Base-by-base conservation (phyloP, 495 filamentous ascomycete species). In the Xylaria bambusicola region DNA sequence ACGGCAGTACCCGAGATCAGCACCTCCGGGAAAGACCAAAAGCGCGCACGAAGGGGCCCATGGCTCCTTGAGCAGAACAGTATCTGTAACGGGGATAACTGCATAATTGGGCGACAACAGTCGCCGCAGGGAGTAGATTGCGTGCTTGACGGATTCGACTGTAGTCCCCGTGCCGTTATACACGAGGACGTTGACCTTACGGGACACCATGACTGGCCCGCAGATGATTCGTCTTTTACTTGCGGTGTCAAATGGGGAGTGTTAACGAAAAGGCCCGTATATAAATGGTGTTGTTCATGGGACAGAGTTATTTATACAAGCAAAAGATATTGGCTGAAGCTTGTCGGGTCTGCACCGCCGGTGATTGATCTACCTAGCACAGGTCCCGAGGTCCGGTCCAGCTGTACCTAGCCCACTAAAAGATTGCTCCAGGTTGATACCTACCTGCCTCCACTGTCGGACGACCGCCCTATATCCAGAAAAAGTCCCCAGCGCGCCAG, bases 91-190 rank as follows among this genome's bases (percentile, higher is more conserved):
- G 41, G 91, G 85, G 69, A 90, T 91, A 59, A 98, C 91, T 52
- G 93, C 95, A 73, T 98, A 97, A 72, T 91, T 89, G 38, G 91
- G 89, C 17, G 92, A 91, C n/a, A 98, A 85, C 6, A 98, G 82
- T 27, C 90, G 87, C 62, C 92, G 90, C 15, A 98, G 84, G 42
- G 89, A 89, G 72, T 90, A 95, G 58, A 96, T 82, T 68, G 88
- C 91, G 73, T 98, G 93, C 23, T 90, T 86, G 52, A 97, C 90
- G 29, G 92, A 96, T 69, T 93, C 89, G 52, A 88, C 78, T 6
- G 93, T 95, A 36, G 87, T 89, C 52, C 94, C 94, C 65, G 85
- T 85, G 57, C 93, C 93, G 54, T 90, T 87, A 66, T 96, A 96
- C 20, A 97, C 88, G 46, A 96, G 77, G 38, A 97, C 86, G 73